Evolutionary conservation across 2,329 filamentous ascomycete genomes (phyloP), one percentile per base, ranked within the genome.

Genomic region (Botryotinia calthae): DNA sequence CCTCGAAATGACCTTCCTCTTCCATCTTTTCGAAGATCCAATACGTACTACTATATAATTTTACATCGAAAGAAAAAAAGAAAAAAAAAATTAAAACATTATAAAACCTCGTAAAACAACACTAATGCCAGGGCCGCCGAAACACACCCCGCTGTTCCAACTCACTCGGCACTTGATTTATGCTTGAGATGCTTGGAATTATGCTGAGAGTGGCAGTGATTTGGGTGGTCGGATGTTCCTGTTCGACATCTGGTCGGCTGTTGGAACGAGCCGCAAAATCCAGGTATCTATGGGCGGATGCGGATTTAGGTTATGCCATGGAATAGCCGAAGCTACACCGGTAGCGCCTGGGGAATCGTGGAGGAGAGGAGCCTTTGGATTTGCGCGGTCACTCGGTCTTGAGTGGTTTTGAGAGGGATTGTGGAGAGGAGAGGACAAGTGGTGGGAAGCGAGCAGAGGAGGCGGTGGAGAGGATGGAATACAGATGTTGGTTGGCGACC

Each of bases 101-200:
- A 66, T 31, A 37, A 51, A 42, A 40, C 59, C 25, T 37, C 59
- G 34, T 54, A 40, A 67, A 54, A 56, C 25, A 67, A 56, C 25
- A 67, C 48, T 67, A 67, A 67, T 54, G 48, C 31, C 64, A 67
- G 31, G 64, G 64, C 44, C 44, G 28, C 31, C 46, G 31, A 40
- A 37, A 40, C 25, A 54, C 46, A 28, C 16, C 48, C 64, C 25
- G 34, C 48, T 28, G 25, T 67, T 40, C 34, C 48, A 56, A 56
- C 48, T 54, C 37, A 18, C 25, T n/a, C 25, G 64, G 64, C 64
- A 42, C 48, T 31, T 67, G 48, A 20, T 40, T 54, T 28, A n/a
- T 54, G 34, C 46, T 54, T 25, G 63, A 37, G 9, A 51, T n/a
- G 28, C 63, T 40, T 31, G 42, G 28, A 25, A 18, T 48, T 20